Percentiles rank a stretch among this genome's conserved stretches.
Evolutionary conservation across 78 protist genomes (phyloP).

Genomic region (Dictyostelium capitatum): DNA sequence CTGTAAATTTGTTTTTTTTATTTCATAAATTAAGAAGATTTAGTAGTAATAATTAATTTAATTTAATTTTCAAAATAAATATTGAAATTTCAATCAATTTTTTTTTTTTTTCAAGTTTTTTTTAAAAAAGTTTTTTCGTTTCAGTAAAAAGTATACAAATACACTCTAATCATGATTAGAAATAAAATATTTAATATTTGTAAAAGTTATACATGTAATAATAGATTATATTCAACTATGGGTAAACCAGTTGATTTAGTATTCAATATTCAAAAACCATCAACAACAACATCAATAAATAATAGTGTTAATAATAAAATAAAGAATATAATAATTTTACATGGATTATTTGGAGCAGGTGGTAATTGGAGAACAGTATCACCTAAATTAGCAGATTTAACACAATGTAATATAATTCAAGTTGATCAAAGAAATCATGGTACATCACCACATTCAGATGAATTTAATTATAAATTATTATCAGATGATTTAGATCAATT

Average conservation of each 20-base stretch:
- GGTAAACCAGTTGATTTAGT: constrained; percentile 5
- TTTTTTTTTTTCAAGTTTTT: not conserved
- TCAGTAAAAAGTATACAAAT: too few species aligned
- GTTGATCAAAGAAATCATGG: constrained; percentile 83
- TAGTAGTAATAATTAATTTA: too few species aligned
- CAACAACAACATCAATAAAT: not conserved
- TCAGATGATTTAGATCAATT: constrained; percentile 32
- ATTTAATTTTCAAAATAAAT: too few species aligned
- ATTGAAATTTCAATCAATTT: too few species aligned
- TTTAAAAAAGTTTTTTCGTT: not conserved
- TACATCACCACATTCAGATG: constrained; percentile 31
- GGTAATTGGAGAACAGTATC: constrained; percentile 55
- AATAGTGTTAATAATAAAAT: not conserved
- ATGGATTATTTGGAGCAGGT: constrained; percentile 65
- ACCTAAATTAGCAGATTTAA: constrained; percentile 28
- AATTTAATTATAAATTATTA: constrained; percentile 21
- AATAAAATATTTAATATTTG: not conserved
- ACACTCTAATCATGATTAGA: not conserved
- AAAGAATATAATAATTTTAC: constrained; percentile 43
- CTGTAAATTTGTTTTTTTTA: too few species aligned
- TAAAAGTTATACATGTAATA: not conserved
- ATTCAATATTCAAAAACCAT: not conserved
- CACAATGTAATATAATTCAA: constrained; percentile 44
- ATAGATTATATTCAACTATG: not conserved
- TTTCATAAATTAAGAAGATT: too few species aligned